Evolutionary conservation across 2,329 filamentous ascomycete genomes (phyloP).

Genomic region (Akanthomyces uredinophilus): DNA sequence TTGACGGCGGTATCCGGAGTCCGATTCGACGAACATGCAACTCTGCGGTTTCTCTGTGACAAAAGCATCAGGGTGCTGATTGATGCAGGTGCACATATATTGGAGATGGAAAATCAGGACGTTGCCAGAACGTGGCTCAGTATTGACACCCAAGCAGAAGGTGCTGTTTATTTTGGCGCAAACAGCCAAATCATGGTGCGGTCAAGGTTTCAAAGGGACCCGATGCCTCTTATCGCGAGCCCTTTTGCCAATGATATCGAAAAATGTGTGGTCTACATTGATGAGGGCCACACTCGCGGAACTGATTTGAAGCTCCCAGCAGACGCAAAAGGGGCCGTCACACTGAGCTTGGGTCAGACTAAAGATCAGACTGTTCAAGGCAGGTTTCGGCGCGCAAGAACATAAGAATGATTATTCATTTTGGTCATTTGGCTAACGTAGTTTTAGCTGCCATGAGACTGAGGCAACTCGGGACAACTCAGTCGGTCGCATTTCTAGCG

Average conservation of each 20-base stretch:
- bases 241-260: conserved; percentile 50
- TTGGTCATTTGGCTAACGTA: neutral
- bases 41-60: conserved; percentile 32
- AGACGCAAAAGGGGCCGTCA: conserved; percentile 45
- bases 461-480: conserved; percentile 50
- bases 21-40: conserved; percentile 29
- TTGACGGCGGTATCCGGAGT: conserved; percentile 20
- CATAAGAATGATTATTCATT: neutral
- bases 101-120: conserved; percentile 53
- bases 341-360: conserved; percentile 49
- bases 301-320: conserved; percentile 53
- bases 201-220: conserved; percentile 31
- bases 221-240: conserved; percentile 46
- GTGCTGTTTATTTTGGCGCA: conserved; percentile 49
- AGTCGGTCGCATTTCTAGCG: conserved; percentile 51
- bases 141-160: conserved; percentile 38
- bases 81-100: conserved; percentile 58
- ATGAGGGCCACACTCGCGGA: conserved; percentile 57
- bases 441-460: conserved; percentile 58
- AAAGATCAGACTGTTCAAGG: conserved; percentile 60
- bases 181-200: conserved; percentile 23
- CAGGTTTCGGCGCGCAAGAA: conserved; percentile 21
- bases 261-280: conserved; percentile 52
- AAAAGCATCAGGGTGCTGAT: conserved; percentile 50
- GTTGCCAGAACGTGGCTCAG: conserved; percentile 48